phyloP scores from a whole-genome alignment of 169 alveolate species.

The Plasmodium malariae region DNA sequence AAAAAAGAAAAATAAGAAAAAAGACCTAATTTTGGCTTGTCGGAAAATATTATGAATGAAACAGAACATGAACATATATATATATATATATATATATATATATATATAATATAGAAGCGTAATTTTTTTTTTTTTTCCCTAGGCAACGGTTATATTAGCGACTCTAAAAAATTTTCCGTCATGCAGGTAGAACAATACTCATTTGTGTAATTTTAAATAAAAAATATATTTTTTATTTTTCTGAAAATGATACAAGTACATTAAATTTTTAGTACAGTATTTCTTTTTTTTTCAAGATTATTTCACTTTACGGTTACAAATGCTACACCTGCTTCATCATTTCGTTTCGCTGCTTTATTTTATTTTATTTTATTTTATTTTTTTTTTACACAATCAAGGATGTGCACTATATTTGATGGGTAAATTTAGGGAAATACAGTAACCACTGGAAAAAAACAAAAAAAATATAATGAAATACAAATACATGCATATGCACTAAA shows the following conservation, averaged over 20 bases:
- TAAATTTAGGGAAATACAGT: not conserved
- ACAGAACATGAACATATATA: not conserved
- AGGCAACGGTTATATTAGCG: conserved; percentile 74
- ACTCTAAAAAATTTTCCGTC: conserved; percentile 67
- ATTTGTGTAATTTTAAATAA: not conserved
- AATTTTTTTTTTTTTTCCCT: not conserved
- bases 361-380: conserved; percentile 1
- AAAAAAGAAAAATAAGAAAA: not conserved
- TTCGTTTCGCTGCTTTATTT: not conserved
- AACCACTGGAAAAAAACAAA: not conserved
- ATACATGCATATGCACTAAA: not conserved
- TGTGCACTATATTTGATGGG: conserved; percentile 75
- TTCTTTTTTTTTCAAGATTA: not conserved
- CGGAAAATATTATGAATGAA: no score
- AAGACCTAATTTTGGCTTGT: no score
- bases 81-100: not conserved
- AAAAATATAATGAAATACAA: not conserved
- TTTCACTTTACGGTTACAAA: not conserved
- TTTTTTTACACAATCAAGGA: conserved; percentile 33
- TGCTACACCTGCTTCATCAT: not conserved
- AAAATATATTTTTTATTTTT: not conserved
- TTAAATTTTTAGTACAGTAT: not conserved
- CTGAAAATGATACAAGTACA: not conserved
- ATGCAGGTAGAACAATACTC: conserved; percentile 39
- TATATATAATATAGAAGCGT: not conserved